These are phyloP conservation scores for Sanghuangporus sanghuang DNA, from an alignment of 1,284 basidiomycete genomes.

Conservation along the genomic window DNA sequence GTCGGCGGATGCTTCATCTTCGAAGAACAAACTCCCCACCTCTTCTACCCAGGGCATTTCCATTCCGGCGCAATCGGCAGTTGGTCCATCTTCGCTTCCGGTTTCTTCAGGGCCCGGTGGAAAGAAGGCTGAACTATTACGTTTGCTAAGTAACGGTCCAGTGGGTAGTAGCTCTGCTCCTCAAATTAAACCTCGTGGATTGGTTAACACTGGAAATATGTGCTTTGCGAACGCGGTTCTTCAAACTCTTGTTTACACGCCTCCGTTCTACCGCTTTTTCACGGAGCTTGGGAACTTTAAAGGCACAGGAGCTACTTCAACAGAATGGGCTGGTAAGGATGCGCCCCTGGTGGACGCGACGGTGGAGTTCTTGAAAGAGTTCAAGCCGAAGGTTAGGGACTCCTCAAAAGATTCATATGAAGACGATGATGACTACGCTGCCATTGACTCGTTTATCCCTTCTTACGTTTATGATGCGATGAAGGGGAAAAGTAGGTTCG, in stretches of 20 bases:
- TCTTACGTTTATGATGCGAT: slow-evolving; percentile 93
- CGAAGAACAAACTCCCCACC: slow-evolving; percentile 47
- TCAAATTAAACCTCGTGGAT: slow-evolving; percentile 67
- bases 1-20: slow-evolving; percentile 31
- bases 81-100: slow-evolving; percentile 22
- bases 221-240: slow-evolving; percentile 96
- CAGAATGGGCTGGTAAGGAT: slow-evolving; percentile 39
- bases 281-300: slow-evolving; percentile 59
- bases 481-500: slow-evolving; percentile 92
- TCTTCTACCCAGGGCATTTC: slow-evolving; percentile 68
- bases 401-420: slow-evolving; percentile 33
- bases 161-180: slow-evolving; percentile 27
- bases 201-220: slow-evolving; percentile 96
- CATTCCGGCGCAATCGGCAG: slow-evolving; percentile 40
- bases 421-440: slow-evolving; percentile 34
- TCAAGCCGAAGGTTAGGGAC: slow-evolving; percentile 40
- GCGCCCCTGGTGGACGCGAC: slow-evolving; percentile 84
- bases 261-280: slow-evolving; percentile 82
- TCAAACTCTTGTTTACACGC: slow-evolving; percentile 87
- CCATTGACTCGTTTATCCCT: slow-evolving; percentile 76
- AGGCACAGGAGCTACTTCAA: slow-evolving; percentile 26
- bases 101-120: slow-evolving; percentile 29
- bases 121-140: slow-evolving; percentile 49
- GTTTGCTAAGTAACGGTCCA: slow-evolving; percentile 49
- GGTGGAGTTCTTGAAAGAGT: slow-evolving; percentile 80